These are phyloP conservation scores for Microbotryum lychnidis-dioicae DNA, from an alignment of 1,284 basidiomycete genomes.

Conservation along the genomic window DNA sequence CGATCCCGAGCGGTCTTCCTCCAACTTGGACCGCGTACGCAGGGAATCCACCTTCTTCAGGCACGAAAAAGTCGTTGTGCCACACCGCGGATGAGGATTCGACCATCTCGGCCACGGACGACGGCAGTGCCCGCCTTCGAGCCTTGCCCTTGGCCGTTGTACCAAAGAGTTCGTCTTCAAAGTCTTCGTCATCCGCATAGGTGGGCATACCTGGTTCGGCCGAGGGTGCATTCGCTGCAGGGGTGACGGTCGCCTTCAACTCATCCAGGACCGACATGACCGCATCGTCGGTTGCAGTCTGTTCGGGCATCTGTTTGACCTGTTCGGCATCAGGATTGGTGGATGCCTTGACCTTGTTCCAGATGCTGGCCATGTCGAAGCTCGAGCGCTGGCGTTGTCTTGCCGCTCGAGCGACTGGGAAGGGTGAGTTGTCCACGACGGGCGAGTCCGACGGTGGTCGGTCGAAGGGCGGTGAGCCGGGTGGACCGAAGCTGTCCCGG, in stretches of 20 bases:
- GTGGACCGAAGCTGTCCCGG: no score
- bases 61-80: constrained; percentile 33
- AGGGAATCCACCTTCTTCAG: constrained; percentile 36
- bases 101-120: not conserved
- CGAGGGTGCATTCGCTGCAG: not conserved
- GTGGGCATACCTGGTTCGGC: not conserved
- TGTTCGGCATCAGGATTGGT: constrained; percentile 8
- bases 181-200: not conserved
- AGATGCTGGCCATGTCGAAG: constrained; percentile 32
- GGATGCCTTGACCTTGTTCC: constrained; percentile 24
- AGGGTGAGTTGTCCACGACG: no score
- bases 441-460: no score
- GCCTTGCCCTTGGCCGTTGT: constrained; percentile 13
- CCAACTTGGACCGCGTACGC: constrained; percentile 33
- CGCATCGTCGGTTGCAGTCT: constrained; percentile 1
- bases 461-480: no score
- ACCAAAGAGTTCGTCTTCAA: not conserved
- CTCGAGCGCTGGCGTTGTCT: constrained; percentile 6
- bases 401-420: not conserved
- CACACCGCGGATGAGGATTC: constrained; percentile 21
- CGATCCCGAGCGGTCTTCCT: constrained; percentile 31
- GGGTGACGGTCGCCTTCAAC: no score
- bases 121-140: no score
- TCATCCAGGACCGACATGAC: no score
- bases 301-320: not conserved